Base-by-base conservation (phyloP, 2,329 filamentous ascomycete species). In the Claviceps sorghi region DNA sequence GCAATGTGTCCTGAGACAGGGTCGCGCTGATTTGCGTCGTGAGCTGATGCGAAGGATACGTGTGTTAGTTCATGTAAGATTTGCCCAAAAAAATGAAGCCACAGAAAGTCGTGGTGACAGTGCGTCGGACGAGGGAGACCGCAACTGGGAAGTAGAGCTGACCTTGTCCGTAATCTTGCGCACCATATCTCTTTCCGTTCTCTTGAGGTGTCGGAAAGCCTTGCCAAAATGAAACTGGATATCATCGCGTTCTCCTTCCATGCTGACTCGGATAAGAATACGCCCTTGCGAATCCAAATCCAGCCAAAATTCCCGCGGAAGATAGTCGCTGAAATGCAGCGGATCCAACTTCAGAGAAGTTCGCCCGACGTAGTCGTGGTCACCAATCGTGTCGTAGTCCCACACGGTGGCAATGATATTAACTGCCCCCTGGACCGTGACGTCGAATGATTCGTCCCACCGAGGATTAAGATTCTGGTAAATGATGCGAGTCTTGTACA, bases 181-280 rank as follows among this genome's bases (percentile, higher is more conserved):
- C 52, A 94, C 95, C 93, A 98, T 98, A 67, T 98, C 93, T 61
- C 91, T 80, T 70, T 98, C 91, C 0, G 91, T 95, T 58, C 93
- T 82, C 74, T 97, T 97, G 59, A 98, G 75, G 55, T 91, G 88
- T 47, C 93, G 80, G 72, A 98, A 98, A 29, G 93, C 87, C 69
- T 96, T 97, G 60, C 90, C 93, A 67, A 97, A 97, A 64, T 96
- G 91, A 67, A 98, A 98, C 62, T 96, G 88, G 54, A 98, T 98
- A 64, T 98, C 93, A 64, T 98, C 93, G 56, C 93, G 80, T 69
- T 98, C 93, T 50, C 93, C 93, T 70, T 98, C 93, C 93, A 98
- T 98, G 64, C 89, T 96, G 50, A 98, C 89, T 56, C 91, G 80
- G 50, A 98, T 79, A 53, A 98, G 70, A 34, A 98, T 69, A 49